Conservation (phyloP, 768 basidiomycete genomes). For the Serendipita sp. region DNA sequence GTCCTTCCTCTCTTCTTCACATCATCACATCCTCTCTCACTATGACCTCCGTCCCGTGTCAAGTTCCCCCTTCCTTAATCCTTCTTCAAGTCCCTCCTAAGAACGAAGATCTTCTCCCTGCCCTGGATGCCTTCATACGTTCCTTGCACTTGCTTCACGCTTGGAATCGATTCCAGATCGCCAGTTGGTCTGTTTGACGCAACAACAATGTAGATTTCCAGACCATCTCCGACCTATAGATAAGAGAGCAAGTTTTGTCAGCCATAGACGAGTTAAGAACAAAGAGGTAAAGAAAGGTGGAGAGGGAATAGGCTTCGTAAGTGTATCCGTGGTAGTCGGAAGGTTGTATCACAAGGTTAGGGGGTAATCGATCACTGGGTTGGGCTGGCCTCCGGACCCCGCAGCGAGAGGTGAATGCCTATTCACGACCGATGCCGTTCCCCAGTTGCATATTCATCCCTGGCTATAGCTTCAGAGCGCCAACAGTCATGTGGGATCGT, state of each 20-base stretch:
- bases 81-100: slow-evolving; percentile 68
- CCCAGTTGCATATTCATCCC: no score
- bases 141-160: slow-evolving; percentile 46
- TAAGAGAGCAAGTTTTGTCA: not conserved
- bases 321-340: no score
- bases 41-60: not conserved
- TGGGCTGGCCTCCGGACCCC: no score
- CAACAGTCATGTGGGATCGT: no score
- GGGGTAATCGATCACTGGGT: no score
- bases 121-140: slow-evolving; percentile 31
- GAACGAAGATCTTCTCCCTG: slow-evolving; percentile 53
- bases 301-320: no score
- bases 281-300: no score
- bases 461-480: no score
- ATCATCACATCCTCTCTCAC: not conserved
- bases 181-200: slow-evolving; percentile 48
- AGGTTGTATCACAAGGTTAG: no score
- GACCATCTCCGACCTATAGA: slow-evolving; percentile 76
- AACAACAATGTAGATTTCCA: slow-evolving; percentile 81
- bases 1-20: not conserved
- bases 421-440: no score
- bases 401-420: no score
- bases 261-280: not conserved
- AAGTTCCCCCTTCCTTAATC: slow-evolving; percentile 29
- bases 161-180: slow-evolving; percentile 37